phyloP scores from a whole-genome alignment of 768 basidiomycete genomes.

The Tephrocybe sp. region DNA sequence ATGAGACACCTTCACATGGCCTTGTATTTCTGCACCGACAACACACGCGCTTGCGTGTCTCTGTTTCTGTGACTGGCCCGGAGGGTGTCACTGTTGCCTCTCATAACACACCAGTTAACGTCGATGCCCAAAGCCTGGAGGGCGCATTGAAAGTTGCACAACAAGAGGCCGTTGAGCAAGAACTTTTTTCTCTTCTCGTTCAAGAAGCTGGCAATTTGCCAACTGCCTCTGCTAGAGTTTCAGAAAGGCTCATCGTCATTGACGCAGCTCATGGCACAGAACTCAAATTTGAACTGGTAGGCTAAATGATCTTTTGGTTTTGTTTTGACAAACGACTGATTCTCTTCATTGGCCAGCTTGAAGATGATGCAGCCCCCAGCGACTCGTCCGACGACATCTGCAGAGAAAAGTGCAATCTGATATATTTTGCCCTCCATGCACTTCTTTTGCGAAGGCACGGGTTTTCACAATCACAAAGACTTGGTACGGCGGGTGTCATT shows the following conservation, averaged over 20 bases:
- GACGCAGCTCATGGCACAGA: conserved; percentile 74
- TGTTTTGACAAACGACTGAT: neutral
- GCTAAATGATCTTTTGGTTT: conserved; percentile 13
- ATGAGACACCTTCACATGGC: conserved; percentile 39
- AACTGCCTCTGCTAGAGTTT: conserved; percentile 74
- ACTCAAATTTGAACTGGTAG: conserved; percentile 72
- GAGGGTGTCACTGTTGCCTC: conserved; percentile 32
- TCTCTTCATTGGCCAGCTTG: conserved; percentile 29
- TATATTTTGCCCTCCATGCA: conserved; percentile 62
- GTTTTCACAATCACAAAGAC: conserved; percentile 41
- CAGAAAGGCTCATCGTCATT: conserved; percentile 74
- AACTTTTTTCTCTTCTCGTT: conserved; percentile 74
- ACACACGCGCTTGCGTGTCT: conserved; percentile 61
- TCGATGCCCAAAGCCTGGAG: conserved; percentile 43
- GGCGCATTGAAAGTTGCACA: conserved; percentile 58
- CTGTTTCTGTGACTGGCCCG: conserved; percentile 37
- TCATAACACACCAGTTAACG: conserved; percentile 34
- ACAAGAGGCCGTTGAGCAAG: conserved; percentile 74
- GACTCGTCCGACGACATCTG: conserved; percentile 17
- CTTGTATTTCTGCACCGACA: conserved; percentile 69
- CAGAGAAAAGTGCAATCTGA: conserved; percentile 58
- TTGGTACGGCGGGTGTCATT: conserved; percentile 27
- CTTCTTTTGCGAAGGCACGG: conserved; percentile 65
- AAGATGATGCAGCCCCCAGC: conserved; percentile 21
- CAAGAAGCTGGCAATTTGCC: conserved; percentile 76